phyloP scores from a whole-genome alignment of 176 grass and related monocot species.

The Musa troglodytarum region DNA sequence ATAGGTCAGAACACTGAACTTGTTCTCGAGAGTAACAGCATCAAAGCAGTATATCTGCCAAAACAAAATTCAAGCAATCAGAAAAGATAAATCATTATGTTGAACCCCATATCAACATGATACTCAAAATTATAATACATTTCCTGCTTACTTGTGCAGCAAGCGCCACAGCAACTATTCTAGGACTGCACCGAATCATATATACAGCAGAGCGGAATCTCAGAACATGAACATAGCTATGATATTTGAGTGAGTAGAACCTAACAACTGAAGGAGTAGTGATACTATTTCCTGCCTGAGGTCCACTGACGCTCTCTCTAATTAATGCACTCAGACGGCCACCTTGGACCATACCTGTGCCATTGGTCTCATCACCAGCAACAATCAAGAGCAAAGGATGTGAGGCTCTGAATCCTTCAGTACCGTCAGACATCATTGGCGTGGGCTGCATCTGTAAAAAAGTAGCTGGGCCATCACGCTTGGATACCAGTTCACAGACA shows the following conservation, averaged over 20 bases:
- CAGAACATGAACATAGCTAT: constrained; percentile 84
- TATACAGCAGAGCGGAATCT: constrained; percentile 96
- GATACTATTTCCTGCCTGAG: constrained; percentile 56
- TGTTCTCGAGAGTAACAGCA: constrained; percentile 93
- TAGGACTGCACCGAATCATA: constrained; percentile 90
- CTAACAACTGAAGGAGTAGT: constrained; percentile 79
- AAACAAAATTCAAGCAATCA: constrained; percentile 21
- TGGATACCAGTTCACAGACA: constrained; percentile 95
- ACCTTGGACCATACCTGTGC: constrained; percentile 77
- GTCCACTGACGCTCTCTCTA: constrained; percentile 57
- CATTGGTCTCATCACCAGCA: constrained; percentile 95
- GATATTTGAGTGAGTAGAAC: constrained; percentile 93
- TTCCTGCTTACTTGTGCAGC: constrained; percentile 86
- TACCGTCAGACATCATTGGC: constrained; percentile 39
- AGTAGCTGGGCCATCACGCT: constrained; percentile 91
- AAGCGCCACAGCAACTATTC: constrained; percentile 90
- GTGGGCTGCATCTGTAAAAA: constrained; percentile 99
- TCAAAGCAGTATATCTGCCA: constrained; percentile 98
- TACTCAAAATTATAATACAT: background rate
- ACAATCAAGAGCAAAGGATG: constrained; percentile 97
- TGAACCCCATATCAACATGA: background rate
- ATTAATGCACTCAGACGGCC: constrained; percentile 92
- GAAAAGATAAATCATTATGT: constrained; percentile 22
- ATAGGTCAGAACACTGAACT: constrained; percentile 88
- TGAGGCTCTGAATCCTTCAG: constrained; percentile 77